Base-by-base conservation (phyloP, 208 protist species). In the Novymonas esmeraldas region DNA sequence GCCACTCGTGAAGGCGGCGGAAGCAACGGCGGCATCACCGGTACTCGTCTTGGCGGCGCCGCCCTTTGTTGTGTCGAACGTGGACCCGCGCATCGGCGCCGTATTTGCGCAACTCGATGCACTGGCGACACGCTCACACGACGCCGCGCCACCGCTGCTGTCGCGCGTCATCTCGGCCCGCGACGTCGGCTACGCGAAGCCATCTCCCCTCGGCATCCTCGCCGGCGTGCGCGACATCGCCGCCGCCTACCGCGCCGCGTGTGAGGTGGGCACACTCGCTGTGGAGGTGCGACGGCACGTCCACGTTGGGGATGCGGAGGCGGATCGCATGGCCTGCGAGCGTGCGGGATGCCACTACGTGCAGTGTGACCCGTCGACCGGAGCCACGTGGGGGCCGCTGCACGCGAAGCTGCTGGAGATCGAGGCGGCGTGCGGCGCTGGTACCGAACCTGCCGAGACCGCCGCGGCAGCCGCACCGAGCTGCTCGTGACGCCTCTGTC, bases 241-340 rank as follows among this genome's bases (percentile, higher is more conserved):
- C 20, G 61, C 24, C 46, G 36, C 59, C 4, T 55, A 63, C 46
- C 45, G 57, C 34, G 36, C 46, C 34, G 13, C 29, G 16, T 56
- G 38, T 51, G 64, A 20, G 11, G 48, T 6, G 24, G 24, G 0
- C 10, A 2, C 9, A 14, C 39, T 26, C 1, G 31, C 42, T 44
- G 39, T 42, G 16, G 41, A 67, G 2, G 42, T 79, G 66, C 57
- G 41, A 6, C 42, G 65, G 11, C 82, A 81, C 62, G 72, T 94
- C 39, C 87, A 94, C 78, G 72, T 91, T 0, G 87, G 87, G 2
- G 87, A 94, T 51, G 66, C 64, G 4, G 73, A 85, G 33, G 87
- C 78, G 20, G 87, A 94, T 51, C 51, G 58, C 18, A 36, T 76
- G 2, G 87, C 87, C 11, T 83, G 80, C 28, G 64, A 76, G 52